These are phyloP conservation scores for Euphrasia arctica DNA, from an alignment of 305 asterid genomes.

Conservation along the genomic window DNA sequence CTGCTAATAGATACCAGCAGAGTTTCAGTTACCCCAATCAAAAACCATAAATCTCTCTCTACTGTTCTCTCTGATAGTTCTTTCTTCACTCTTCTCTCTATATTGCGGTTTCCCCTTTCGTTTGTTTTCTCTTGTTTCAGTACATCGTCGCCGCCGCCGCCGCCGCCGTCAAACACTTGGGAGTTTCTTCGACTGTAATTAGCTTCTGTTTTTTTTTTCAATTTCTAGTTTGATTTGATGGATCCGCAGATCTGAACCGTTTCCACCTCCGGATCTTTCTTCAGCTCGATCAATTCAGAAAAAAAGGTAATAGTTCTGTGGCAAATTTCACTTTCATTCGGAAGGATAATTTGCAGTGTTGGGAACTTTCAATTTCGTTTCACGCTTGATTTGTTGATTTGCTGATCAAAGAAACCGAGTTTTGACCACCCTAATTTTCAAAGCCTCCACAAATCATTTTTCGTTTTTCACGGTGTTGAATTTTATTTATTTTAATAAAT, in stretches of 20 bases:
- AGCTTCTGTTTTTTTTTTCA: neutral
- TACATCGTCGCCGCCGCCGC: conserved; percentile 28
- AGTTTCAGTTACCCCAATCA: conserved; percentile 50
- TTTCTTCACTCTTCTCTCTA: conserved; percentile 22
- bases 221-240: conserved; percentile 33
- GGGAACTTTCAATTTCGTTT: neutral
- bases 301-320: conserved; percentile 36
- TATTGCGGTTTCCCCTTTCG: conserved; percentile 13
- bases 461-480: conserved; percentile 29
- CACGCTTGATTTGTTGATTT: too few relatives aligned
- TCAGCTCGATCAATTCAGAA: conserved; percentile 24
- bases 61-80: conserved; percentile 22
- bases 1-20: conserved; percentile 49
- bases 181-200: neutral
- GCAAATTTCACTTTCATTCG: conserved; percentile 19
- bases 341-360: neutral
- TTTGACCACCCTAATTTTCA: conserved; percentile 30
- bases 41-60: conserved; percentile 25
- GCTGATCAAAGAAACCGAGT: conserved; percentile 29
- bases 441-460: conserved; percentile 22
- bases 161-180: conserved; percentile 16
- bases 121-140: conserved; percentile 17
- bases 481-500: conserved; percentile 8
- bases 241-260: conserved; percentile 70
- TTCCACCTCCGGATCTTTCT: conserved; percentile 48